A percentile compares a stretch with the other conserved stretches of the same genome.
Evolutionary conservation across 148 eudicot species (phyloP).

Genomic region (Suaeda aralocaspica): DNA sequence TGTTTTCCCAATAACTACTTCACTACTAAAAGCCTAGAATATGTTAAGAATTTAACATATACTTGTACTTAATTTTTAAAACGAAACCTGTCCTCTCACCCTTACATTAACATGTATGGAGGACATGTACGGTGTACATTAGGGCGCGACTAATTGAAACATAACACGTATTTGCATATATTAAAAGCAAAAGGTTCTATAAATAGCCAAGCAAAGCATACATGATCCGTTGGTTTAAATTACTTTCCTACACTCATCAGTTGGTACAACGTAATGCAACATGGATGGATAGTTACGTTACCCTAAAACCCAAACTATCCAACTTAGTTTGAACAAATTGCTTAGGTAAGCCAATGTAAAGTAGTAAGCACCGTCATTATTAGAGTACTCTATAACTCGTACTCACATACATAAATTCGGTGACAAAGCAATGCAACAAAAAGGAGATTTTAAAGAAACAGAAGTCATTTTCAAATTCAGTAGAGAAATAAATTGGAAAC

Average conservation of each 20-base stretch:
- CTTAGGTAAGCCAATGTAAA: too few species aligned
- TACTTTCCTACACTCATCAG: not conserved
- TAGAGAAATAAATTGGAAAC: not conserved
- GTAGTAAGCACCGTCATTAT: not conserved
- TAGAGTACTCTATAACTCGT: not conserved
- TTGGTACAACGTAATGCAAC: slow-evolving; percentile 18
- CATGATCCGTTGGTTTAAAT: not conserved
- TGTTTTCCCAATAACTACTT: too few species aligned
- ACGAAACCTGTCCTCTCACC: too few species aligned
- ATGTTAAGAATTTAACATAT: too few species aligned
- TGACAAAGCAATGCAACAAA: slow-evolving; percentile 22
- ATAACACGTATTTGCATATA: too few species aligned
- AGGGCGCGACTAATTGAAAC: too few species aligned
- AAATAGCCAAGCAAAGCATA: not conserved
- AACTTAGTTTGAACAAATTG: not conserved
- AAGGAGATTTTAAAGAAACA: slow-evolving; percentile 19
- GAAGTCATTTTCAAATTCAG: slow-evolving; percentile 23
- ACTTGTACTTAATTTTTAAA: too few species aligned
- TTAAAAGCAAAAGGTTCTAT: not conserved
- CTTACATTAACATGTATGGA: too few species aligned
- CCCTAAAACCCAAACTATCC: not conserved
- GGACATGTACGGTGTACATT: too few species aligned
- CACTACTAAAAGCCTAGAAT: too few species aligned
- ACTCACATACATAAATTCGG: not conserved
- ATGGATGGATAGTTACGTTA: slow-evolving; percentile 13